Percentiles rank a stretch among this genome's conserved stretches.
Conservation (phyloP, 345 rosid genomes). For the Salix udensis region DNA sequence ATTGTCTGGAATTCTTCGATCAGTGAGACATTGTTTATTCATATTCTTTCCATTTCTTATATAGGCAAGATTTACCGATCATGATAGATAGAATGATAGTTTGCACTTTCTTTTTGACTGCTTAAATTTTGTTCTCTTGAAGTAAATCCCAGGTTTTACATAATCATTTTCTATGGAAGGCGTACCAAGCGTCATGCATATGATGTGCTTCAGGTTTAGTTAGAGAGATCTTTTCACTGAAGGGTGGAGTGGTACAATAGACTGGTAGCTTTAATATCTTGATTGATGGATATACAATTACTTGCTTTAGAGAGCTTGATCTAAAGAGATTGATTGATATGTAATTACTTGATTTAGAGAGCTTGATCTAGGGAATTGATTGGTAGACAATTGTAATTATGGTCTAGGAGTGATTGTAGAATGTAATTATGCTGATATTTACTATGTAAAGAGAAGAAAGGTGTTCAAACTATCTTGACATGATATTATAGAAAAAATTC, state of each 20-base stretch:
- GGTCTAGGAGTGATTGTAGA: background rate
- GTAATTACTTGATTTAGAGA: background rate
- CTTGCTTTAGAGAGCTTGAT: background rate
- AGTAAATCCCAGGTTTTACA: too few relatives aligned
- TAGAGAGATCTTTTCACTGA: too few relatives aligned
- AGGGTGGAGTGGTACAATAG: too few relatives aligned
- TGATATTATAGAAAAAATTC: background rate
- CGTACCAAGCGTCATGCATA: background rate
- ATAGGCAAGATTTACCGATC: background rate
- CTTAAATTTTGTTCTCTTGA: too few relatives aligned
- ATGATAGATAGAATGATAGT: background rate
- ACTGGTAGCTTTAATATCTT: too few relatives aligned
- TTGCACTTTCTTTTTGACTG: background rate
- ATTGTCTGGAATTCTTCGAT: background rate
- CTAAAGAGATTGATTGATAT: too few relatives aligned
- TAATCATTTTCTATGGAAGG: background rate
- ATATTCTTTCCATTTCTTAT: background rate
- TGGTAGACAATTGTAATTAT: background rate
- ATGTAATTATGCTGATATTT: too few relatives aligned
- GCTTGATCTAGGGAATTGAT: background rate
- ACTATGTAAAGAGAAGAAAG: background rate
- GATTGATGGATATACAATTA: too few relatives aligned
- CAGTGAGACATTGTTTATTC: background rate
- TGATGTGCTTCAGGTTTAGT: background rate
- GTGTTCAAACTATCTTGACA: background rate